These are phyloP conservation scores for Hypoxylon cercidicola DNA, from an alignment of 495 filamentous ascomycete species.

Conservation along the genomic window DNA sequence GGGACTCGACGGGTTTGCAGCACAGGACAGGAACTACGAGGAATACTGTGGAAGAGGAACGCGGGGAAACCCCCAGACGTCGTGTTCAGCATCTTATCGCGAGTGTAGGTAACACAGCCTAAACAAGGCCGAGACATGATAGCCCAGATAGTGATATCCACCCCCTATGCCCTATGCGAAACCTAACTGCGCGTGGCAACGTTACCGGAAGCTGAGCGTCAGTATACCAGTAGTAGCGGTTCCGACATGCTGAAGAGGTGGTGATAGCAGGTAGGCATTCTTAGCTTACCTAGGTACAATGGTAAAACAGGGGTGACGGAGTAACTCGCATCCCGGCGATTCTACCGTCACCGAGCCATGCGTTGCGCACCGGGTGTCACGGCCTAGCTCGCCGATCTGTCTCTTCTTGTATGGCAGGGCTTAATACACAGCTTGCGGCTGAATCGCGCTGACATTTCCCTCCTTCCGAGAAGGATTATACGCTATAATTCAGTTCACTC, in stretches of 20 bases:
- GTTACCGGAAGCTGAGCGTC: neutral
- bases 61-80: neutral
- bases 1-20: neutral
- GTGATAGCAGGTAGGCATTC: neutral
- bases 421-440: slow-evolving; percentile 24
- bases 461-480: slow-evolving; percentile 8
- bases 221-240: neutral
- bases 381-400: slow-evolving; percentile 11
- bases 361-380: slow-evolving; percentile 14
- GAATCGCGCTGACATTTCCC: slow-evolving; percentile 4
- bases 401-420: slow-evolving; percentile 8
- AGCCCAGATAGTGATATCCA: slow-evolving; percentile 9
- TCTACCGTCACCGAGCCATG: slow-evolving; percentile 29
- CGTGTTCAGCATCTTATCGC: neutral
- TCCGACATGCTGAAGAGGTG: neutral
- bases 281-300: slow-evolving; percentile 3
- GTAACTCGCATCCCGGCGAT: slow-evolving; percentile 32
- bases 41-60: neutral
- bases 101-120: slow-evolving; percentile 6
- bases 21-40: neutral
- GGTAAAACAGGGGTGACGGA: slow-evolving; percentile 20
- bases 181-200: neutral
- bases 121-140: slow-evolving; percentile 15
- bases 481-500: neutral
- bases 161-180: neutral